A percentile compares a stretch with the other conserved stretches of the same genome.
Evolutionary conservation across 2,329 filamentous ascomycete genomes (phyloP).

Genomic region (Colletotrichum nymphaeae): DNA sequence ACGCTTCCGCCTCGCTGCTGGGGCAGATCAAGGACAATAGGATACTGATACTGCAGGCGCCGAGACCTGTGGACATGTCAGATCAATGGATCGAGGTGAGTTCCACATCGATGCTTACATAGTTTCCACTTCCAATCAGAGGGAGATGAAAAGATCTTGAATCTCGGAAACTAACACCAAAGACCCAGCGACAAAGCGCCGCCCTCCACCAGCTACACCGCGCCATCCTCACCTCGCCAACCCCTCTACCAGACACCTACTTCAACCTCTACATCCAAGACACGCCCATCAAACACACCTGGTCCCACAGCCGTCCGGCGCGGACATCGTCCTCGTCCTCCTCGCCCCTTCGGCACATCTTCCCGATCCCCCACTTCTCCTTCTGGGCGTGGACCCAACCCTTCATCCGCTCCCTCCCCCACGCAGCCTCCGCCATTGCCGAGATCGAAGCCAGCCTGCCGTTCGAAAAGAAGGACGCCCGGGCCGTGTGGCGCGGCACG

Average conservation of each 20-base stretch:
- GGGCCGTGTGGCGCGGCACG: conserved; percentile 64
- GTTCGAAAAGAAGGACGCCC: conserved; percentile 48
- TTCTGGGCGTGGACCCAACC: conserved; percentile 66
- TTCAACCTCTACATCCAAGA: conserved; percentile 65
- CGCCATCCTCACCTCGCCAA: conserved; percentile 61
- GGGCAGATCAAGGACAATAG: conserved; percentile 47
- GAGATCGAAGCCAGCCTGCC: conserved; percentile 46
- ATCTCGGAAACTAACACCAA: conserved; percentile 7
- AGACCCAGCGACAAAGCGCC: conserved; percentile 56
- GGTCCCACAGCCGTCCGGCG: conserved; percentile 60
- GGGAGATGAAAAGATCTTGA: not conserved
- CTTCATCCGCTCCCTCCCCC: conserved; percentile 57
- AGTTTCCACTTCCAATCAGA: not conserved
- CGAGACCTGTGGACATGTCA: conserved; percentile 53
- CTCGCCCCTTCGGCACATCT: conserved; percentile 48
- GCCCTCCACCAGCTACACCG: conserved; percentile 65
- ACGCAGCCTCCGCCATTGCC: conserved; percentile 51
- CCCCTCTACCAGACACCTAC: conserved; percentile 60
- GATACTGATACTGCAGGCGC: conserved; percentile 58
- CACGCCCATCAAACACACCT: conserved; percentile 54
- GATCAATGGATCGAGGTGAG: conserved; percentile 54
- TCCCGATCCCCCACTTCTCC: conserved; percentile 67
- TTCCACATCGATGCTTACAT: not conserved
- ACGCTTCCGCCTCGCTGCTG: conserved; percentile 45
- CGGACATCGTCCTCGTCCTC: conserved; percentile 53